phyloP scores from a whole-genome alignment of 2,329 filamentous ascomycete genomes.

The Purpureocillium takamizusanense region DNA sequence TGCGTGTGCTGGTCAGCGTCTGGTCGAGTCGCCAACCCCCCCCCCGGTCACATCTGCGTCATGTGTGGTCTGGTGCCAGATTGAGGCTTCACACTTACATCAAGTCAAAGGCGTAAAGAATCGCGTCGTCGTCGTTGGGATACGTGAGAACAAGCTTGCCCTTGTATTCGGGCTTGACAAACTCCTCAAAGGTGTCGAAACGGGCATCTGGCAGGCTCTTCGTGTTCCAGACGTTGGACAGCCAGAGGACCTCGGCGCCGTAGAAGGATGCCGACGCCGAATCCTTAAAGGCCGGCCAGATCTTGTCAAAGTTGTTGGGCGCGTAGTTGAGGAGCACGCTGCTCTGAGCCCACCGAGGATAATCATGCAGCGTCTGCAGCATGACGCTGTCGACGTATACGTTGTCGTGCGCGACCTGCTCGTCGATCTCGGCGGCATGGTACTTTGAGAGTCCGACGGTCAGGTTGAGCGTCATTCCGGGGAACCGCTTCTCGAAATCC shows the following conservation, averaged over 20 bases:
- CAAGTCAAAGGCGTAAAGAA: slow-evolving; percentile 39
- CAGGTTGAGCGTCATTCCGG: slow-evolving; percentile 39
- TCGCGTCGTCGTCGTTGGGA: slow-evolving; percentile 49
- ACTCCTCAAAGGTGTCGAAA: slow-evolving; percentile 30
- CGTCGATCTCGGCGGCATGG: slow-evolving; percentile 36
- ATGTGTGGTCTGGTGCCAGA: no score
- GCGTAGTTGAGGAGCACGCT: slow-evolving; percentile 39
- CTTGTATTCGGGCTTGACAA: slow-evolving; percentile 40
- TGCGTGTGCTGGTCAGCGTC: neutral
- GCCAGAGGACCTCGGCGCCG: slow-evolving; percentile 27
- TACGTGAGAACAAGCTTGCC: slow-evolving; percentile 44
- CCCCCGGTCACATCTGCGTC: no score
- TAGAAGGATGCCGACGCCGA: slow-evolving; percentile 29
- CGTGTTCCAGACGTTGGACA: slow-evolving; percentile 26
- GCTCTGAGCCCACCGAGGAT: slow-evolving; percentile 38
- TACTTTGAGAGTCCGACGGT: slow-evolving; percentile 49
- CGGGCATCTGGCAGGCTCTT: slow-evolving; percentile 22
- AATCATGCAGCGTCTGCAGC: slow-evolving; percentile 43
- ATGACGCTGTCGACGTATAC: slow-evolving; percentile 35
- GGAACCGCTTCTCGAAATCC: slow-evolving; percentile 37
- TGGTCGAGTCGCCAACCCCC: no score
- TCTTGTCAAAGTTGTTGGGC: slow-evolving; percentile 33
- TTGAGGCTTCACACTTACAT: no score
- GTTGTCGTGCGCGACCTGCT: slow-evolving; percentile 27
- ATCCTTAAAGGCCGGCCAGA: slow-evolving; percentile 33